phyloP scores from a whole-genome alignment of 2,329 filamentous ascomycete genomes.

The Moelleriella libera region DNA sequence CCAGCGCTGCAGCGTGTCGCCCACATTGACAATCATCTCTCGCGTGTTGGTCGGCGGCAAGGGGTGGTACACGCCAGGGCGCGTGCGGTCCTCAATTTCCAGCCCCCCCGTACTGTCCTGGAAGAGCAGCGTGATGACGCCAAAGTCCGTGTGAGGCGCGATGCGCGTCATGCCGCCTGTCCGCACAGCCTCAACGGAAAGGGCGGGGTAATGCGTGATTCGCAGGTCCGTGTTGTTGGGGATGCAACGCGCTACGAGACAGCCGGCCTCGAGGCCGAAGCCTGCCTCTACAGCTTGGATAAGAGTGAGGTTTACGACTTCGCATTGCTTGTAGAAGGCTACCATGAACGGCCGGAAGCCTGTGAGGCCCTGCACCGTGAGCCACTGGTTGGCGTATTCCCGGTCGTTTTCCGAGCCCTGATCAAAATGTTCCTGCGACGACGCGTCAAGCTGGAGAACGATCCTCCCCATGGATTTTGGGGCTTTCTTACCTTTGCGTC shows the following conservation, averaged over 20 bases:
- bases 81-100: slow-evolving; percentile 13
- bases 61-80: slow-evolving; percentile 10
- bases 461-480: slow-evolving; percentile 2
- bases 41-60: slow-evolving; percentile 10
- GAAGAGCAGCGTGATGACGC: slow-evolving; percentile 17
- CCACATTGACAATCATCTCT: slow-evolving; percentile 23
- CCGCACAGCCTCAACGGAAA: slow-evolving; percentile 13
- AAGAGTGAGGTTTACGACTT: slow-evolving; percentile 54
- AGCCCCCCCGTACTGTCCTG: slow-evolving; percentile 15
- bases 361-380: slow-evolving; percentile 10
- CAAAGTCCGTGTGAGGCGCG: slow-evolving; percentile 16
- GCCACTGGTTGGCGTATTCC: slow-evolving; percentile 15
- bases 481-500: slow-evolving; percentile 1
- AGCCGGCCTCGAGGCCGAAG: slow-evolving; percentile 50
- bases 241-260: slow-evolving; percentile 51
- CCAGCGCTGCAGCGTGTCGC: slow-evolving; percentile 23
- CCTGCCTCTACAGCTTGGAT: slow-evolving; percentile 68
- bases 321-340: slow-evolving; percentile 56
- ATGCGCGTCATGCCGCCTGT: slow-evolving; percentile 10
- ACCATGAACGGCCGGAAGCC: slow-evolving; percentile 18
- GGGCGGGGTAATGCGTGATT: slow-evolving; percentile 37
- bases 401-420: slow-evolving; percentile 19
- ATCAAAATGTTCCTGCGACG: slow-evolving; percentile 22
- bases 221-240: slow-evolving; percentile 45
- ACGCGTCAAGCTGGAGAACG: not conserved